Percentiles rank a stretch among this genome's conserved stretches.
These are phyloP conservation scores for Ziziphus jujuba DNA, from an alignment of 306 rosid genomes.

Conservation along the genomic window DNA sequence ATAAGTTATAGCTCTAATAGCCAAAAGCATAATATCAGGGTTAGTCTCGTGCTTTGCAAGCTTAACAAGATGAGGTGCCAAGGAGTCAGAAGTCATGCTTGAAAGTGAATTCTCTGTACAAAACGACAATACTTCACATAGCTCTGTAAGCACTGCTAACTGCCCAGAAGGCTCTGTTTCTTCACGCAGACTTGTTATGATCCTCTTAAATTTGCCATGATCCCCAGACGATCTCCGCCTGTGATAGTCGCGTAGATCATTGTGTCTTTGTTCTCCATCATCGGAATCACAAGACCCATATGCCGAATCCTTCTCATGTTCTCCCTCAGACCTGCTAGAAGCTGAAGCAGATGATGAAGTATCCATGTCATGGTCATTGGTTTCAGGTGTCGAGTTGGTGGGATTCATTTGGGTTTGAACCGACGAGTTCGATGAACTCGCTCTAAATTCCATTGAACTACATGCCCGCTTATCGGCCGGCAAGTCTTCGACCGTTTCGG, in stretches of 20 bases:
- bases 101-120: constrained; percentile 88
- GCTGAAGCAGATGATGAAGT: constrained; percentile 89
- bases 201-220: constrained; percentile 72
- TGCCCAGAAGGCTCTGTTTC: constrained; percentile 71
- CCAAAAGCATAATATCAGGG: constrained; percentile 72
- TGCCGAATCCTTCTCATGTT: constrained; percentile 78
- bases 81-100: constrained; percentile 60
- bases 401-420: constrained; percentile 54
- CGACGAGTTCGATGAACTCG: constrained; percentile 79
- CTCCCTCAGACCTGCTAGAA: constrained; percentile 81
- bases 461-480: constrained; percentile 93
- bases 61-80: constrained; percentile 78
- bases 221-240: constrained; percentile 70
- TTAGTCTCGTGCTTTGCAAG: constrained; percentile 65
- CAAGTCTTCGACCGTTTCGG: constrained; percentile 74
- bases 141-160: constrained; percentile 66
- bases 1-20: constrained; percentile 92
- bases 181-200: constrained; percentile 66
- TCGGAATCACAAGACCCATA: constrained; percentile 95
- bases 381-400: constrained; percentile 44
- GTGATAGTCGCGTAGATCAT: constrained; percentile 63
- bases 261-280: constrained; percentile 72
- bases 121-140: constrained; percentile 86
- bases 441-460: constrained; percentile 80
- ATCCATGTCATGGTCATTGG: constrained; percentile 81